Evolutionary conservation across 2,329 filamentous ascomycete genomes (phyloP).

Genomic region (Fonsecaea monophora): DNA sequence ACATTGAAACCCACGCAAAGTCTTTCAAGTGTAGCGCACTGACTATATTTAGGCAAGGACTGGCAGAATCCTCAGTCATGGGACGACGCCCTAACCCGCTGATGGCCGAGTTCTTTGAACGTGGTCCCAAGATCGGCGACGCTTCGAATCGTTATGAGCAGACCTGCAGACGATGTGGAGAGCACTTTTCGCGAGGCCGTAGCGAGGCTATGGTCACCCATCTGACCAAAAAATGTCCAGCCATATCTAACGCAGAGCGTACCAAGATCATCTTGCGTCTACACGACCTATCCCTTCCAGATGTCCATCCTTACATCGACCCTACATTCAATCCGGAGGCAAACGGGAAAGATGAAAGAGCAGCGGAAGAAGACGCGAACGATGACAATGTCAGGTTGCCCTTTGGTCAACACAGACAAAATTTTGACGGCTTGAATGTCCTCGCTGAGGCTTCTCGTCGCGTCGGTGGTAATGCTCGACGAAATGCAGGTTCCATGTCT

Average conservation of each 20-base stretch:
- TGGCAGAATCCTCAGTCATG: conserved; percentile 60
- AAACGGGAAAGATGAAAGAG: conserved; percentile 31
- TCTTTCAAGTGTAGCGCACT: conserved; percentile 19
- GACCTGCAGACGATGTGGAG: conserved; percentile 85
- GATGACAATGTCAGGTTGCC: conserved; percentile 40
- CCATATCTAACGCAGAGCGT: conserved; percentile 75
- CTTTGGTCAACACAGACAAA: conserved; percentile 57
- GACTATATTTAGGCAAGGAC: conserved; percentile 14
- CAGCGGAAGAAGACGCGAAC: conserved; percentile 41
- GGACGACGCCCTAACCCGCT: conserved; percentile 83
- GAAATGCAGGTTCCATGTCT: conserved; percentile 12
- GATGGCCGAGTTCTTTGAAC: conserved; percentile 86
- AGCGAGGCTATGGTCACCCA: conserved; percentile 83
- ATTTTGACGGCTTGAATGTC: conserved; percentile 83
- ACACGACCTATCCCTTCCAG: conserved; percentile 67
- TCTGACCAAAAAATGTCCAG: conserved; percentile 84
- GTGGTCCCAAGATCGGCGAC: conserved; percentile 84
- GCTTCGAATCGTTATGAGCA: conserved; percentile 91
- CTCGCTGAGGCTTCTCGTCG: conserved; percentile 86
- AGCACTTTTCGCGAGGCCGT: conserved; percentile 88
- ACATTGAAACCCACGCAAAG: conserved; percentile 6
- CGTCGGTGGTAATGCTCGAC: conserved; percentile 56
- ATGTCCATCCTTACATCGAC: conserved; percentile 41
- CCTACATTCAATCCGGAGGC: neutral
- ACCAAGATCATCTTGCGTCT: conserved; percentile 76